Base-by-base conservation (phyloP, 192 early-diverging fungal species). In the Backusella morwellensis region DNA sequence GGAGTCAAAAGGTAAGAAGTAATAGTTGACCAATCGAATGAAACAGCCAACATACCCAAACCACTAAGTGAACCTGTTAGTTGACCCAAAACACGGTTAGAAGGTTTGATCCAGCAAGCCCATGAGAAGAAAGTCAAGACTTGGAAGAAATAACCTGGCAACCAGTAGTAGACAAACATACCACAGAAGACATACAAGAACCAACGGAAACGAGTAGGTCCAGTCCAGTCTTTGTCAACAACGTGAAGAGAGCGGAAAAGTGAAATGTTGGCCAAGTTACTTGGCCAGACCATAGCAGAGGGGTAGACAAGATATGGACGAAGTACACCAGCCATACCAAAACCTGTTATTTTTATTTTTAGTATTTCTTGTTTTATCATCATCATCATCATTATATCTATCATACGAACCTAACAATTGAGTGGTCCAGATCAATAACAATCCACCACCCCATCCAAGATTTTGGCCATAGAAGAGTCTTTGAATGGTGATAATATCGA, bases 281-380 rank as follows among this genome's bases (percentile, higher is more conserved):
- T 75, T 3, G 96, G 96, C 96, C 96, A 99, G 52, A 95, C 85
- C 95, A 97, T 96, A 8, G 90, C 85, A 2, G 93, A 84, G 35
- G 96, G 96, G 67, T 92, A 89, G 8, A 98, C 95, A n/a, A 98
- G 84, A 81, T 91, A 95, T 29, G 89, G 88, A 35, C 95, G 92
- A 54, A 85, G 85, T 17, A 91, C 81, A 74, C 92, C 95, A 63
- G 91, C 92, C 83, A 93, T 80, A 75, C 88, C 88, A 66, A 84
- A 89, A 76, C 68, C 82, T 15, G n/a, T 19, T 21, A 59, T 59
- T 59, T 44, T 44, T 44, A 15, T 44, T 21, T 56, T 21, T 56
- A 56, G 52, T 21, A 56, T 56, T 56, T 1, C n/a, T 11, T 56
- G 26, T 9, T 21, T 9, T 56, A 32, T 40, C 11, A 40, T 40